Evolutionary conservation across 228 moss, liverwort and hornwort genomes (phyloP).

Genomic region (Sphagnum fallax): DNA sequence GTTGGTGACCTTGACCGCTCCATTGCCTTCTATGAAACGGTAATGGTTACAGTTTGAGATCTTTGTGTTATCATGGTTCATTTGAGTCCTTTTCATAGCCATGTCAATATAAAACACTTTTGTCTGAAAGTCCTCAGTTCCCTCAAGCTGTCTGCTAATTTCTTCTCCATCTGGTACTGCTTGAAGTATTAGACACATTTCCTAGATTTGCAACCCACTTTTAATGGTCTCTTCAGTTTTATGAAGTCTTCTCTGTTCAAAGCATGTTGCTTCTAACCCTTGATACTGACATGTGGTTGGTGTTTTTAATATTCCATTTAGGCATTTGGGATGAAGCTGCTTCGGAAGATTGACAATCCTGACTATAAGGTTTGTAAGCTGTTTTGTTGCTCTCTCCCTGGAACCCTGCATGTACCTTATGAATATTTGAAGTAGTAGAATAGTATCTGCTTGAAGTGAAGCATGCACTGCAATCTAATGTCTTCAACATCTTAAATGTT

Average conservation of each 20-base stretch:
- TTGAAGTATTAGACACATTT: background rate
- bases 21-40: constrained; percentile 53
- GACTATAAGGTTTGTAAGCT: constrained; percentile 26
- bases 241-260: background rate
- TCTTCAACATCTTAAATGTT: too few relatives aligned
- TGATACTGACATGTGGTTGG: constrained; percentile 4
- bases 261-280: background rate
- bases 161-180: background rate
- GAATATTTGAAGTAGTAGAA: background rate
- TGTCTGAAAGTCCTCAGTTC: background rate
- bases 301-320: constrained; percentile 18
- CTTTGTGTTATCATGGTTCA: background rate
- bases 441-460: background rate
- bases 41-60: background rate
- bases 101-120: constrained; percentile 10
- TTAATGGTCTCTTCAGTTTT: background rate
- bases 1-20: constrained; percentile 54
- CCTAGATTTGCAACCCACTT: background rate
- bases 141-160: background rate
- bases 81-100: background rate
- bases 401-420: background rate
- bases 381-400: background rate
- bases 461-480: background rate
- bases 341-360: constrained; percentile 55
- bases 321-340: constrained; percentile 66